Conservation (phyloP, 805 yeast species). For the Candida saitoana region DNA sequence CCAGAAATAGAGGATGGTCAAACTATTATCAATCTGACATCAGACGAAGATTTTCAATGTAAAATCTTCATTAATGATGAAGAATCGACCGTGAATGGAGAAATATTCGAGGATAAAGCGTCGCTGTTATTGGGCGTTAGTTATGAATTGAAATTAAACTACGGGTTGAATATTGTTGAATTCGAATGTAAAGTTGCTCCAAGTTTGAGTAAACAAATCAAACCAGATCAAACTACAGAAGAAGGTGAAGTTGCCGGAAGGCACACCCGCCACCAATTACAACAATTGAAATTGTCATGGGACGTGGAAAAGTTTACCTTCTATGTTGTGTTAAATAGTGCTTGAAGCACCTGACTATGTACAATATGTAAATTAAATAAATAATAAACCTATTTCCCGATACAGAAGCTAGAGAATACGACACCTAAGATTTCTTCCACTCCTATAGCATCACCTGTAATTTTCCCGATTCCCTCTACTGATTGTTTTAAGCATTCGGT, state of each 20-base stretch:
- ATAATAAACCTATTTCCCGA: conserved; percentile 63
- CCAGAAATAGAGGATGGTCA: conserved; percentile 31
- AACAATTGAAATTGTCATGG: conserved; percentile 43
- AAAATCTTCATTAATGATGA: conserved; percentile 35
- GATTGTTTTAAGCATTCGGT: conserved; percentile 71
- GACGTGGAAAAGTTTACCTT: conserved; percentile 40
- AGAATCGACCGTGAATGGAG: conserved; percentile 31
- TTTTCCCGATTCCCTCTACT: conserved; percentile 83
- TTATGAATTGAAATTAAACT: conserved; percentile 37
- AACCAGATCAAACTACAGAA: conserved; percentile 15
- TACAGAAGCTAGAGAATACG: conserved; percentile 88
- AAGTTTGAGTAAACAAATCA: conserved; percentile 31
- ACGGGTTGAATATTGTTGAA: conserved; percentile 36
- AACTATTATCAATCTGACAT: conserved; percentile 25
- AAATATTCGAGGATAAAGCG: conserved; percentile 25
- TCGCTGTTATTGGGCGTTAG: conserved; percentile 21
- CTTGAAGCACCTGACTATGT: conserved; percentile 9
- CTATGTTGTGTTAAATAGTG: conserved; percentile 26
- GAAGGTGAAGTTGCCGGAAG: conserved; percentile 33
- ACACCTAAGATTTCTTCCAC: conserved; percentile 88
- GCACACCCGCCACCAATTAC: conserved; percentile 44
- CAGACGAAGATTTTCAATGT: conserved; percentile 42
- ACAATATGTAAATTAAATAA: conserved; percentile 4
- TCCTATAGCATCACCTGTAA: conserved; percentile 86
- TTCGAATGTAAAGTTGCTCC: conserved; percentile 44